phyloP scores from a whole-genome alignment of 1,139 yeast species.

The Sugiyamaella novakii region DNA sequence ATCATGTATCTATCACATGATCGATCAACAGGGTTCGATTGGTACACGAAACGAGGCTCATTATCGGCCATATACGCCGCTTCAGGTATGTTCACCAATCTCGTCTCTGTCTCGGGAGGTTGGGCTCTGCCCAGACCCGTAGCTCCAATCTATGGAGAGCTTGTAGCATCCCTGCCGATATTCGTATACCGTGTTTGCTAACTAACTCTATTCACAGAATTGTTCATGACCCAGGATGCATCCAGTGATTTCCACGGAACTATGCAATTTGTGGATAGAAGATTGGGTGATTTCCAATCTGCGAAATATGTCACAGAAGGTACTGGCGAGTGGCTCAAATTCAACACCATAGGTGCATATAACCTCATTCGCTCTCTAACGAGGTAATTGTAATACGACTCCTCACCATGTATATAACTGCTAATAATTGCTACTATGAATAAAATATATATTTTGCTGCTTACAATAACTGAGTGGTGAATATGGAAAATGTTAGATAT shows the following conservation, averaged over 20 bases:
- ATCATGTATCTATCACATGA: slow-evolving; percentile 81
- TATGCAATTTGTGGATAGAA: slow-evolving; percentile 61
- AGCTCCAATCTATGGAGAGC: too few species aligned
- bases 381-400: slow-evolving; percentile 26
- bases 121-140: too few species aligned
- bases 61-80: slow-evolving; percentile 70
- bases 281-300: slow-evolving; percentile 55
- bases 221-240: slow-evolving; percentile 79
- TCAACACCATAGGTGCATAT: slow-evolving; percentile 64
- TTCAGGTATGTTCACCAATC: slow-evolving; percentile 31
- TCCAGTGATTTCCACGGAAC: slow-evolving; percentile 61
- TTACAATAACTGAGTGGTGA: too few species aligned
- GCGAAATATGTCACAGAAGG: slow-evolving; percentile 63
- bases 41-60: slow-evolving; percentile 87
- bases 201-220: slow-evolving; percentile 50
- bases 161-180: too few species aligned
- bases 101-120: too few species aligned
- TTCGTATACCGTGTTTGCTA: too few species aligned
- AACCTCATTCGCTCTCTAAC: slow-evolving; percentile 63
- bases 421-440: too few species aligned
- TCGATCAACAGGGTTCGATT: slow-evolving; percentile 77
- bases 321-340: slow-evolving; percentile 73
- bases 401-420: too few species aligned
- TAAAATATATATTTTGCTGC: too few species aligned
- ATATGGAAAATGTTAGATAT: too few species aligned